phyloP scores from a whole-genome alignment of 768 basidiomycete genomes.

The Boletus subcaerulescens region DNA sequence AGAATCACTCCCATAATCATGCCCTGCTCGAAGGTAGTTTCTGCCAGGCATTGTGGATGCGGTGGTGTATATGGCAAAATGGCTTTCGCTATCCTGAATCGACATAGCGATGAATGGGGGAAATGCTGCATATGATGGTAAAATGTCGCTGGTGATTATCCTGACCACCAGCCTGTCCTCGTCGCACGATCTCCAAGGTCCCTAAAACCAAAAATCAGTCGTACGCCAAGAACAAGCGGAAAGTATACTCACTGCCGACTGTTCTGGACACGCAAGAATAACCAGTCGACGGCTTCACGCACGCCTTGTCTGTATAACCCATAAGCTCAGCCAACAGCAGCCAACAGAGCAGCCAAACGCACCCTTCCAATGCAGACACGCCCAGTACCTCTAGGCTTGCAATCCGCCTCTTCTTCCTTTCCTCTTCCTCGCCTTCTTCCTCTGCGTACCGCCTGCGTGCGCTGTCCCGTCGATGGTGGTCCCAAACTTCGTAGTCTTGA shows the following conservation, averaged over 20 bases:
- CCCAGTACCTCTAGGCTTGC: constrained; percentile 89
- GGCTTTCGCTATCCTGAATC: no score
- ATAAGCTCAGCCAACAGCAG: not conserved
- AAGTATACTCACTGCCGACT: constrained; percentile 54
- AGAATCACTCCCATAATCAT: no score
- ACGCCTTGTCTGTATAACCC: constrained; percentile 68
- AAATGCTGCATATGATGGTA: not conserved
- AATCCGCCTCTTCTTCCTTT: constrained; percentile 50
- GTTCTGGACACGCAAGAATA: constrained; percentile 92
- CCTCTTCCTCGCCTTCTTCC: constrained; percentile 44
- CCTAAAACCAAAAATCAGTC: constrained; percentile 1
- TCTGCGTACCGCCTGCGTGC: constrained; percentile 53
- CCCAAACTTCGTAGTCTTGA: constrained; percentile 86
- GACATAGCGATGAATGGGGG: not conserved
- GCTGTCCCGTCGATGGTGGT: constrained; percentile 70
- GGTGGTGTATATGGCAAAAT: no score
- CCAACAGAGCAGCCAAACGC: constrained; percentile 17
- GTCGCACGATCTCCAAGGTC: constrained; percentile 17
- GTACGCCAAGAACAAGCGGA: not conserved
- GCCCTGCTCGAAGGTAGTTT: no score
- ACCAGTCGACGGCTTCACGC: constrained; percentile 88
- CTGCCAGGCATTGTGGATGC: no score
- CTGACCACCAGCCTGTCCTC: constrained; percentile 9
- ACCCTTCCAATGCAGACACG: constrained; percentile 90
- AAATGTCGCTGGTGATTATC: not conserved